Evolutionary conservation across 495 filamentous ascomycete species (phyloP), one percentile per base, ranked within the genome.

Genomic region (Podospora sp.): DNA sequence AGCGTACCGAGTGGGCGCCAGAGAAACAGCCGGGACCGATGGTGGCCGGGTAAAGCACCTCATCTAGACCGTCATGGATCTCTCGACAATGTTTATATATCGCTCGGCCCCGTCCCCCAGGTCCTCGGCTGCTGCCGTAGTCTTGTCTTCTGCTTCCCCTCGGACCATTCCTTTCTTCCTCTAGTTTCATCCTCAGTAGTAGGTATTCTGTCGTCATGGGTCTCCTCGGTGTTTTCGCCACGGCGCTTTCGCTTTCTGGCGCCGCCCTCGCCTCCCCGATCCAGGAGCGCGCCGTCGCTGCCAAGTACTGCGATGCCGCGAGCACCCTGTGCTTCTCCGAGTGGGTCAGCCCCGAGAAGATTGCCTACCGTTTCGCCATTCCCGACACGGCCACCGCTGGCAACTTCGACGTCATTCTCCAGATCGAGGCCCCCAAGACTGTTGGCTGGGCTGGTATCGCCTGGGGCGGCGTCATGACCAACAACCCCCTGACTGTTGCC

Each of bases 381-480:
- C 76, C 78, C 9, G 76, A 78, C 60, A 73, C 67, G 8, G 77
- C 78, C 6, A 78, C 64, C 0, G 69, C 72, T 11, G 70, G 68
- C 14, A 66, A 62, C 59, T 80, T 79, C 60, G 75, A 77, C 49
- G 60, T 78, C n/a, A 63, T 78, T 14, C 68, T 80, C 16, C 75
- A 77, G 65, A 76, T 80, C 36, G 69, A 69, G 9, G 78, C 78
- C 1, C 77, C 78, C 60, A 76, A 73, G 68, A 58, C 75, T 20
- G 74, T 74, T 22, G 77, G 77, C 29, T 80, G 78, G 78, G 78
- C 77, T 0, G 77, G 73, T 6, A 55, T 80, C 6, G 78, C 77
- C 7, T 79, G 76, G 72, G 78, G 78, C 22, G 78, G 77, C 46
- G 57, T 62, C 67, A 80, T 80, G 78, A 69, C 71, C 60, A 79